These are phyloP conservation scores for Tribonema minus DNA, from an alignment of 108 stramenopile genomes.

Conservation along the genomic window DNA sequence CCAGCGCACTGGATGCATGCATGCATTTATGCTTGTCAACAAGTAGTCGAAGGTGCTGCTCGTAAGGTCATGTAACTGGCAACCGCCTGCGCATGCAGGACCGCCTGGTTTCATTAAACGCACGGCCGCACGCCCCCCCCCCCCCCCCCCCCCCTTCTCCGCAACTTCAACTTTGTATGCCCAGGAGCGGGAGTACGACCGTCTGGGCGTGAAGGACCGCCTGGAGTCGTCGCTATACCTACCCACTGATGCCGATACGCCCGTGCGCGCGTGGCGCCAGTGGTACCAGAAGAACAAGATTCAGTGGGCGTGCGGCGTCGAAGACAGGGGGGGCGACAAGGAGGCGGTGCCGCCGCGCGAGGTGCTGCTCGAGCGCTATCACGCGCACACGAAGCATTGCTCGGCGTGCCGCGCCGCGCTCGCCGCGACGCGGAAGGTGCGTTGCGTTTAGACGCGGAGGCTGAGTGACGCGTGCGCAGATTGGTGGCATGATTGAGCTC, in stretches of 20 bases:
- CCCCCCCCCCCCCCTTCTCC: no score
- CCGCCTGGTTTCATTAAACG: no score
- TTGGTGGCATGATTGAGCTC: no score
- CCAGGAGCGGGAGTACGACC: not conserved
- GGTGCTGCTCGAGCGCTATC: conserved; percentile 8
- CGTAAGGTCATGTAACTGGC: no score
- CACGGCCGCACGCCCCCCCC: no score
- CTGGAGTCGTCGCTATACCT: conserved; percentile 17
- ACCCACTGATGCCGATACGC: conserved; percentile 25
- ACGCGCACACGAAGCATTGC: conserved; percentile 27
- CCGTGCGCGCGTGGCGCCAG: conserved; percentile 20
- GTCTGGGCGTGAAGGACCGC: not conserved
- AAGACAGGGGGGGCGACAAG: not conserved
- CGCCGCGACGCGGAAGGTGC: not conserved
- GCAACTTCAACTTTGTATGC: no score
- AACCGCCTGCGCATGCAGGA: no score
- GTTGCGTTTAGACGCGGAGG: no score
- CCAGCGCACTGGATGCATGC: no score
- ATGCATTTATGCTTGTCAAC: no score
- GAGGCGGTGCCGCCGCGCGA: conserved; percentile 8
- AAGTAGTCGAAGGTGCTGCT: no score
- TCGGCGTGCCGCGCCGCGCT: conserved; percentile 6
- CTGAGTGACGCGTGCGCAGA: no score
- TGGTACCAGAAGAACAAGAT: not conserved
- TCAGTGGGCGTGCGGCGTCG: not conserved